phyloP scores from a whole-genome alignment of 352 stramenopile genomes.

The Globisporangium abappressorium region DNA sequence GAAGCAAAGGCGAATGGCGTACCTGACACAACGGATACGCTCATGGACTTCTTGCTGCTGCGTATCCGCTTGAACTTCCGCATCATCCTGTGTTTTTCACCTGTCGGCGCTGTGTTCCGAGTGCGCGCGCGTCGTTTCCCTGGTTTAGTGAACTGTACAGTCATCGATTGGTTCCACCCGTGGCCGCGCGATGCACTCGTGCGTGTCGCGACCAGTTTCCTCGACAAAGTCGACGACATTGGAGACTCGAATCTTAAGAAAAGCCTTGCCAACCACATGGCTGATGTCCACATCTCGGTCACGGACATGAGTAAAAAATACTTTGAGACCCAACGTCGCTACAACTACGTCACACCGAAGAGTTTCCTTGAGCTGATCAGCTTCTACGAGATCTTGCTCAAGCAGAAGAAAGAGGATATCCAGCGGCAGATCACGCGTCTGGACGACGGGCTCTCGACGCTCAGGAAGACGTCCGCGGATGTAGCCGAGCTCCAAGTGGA shows the following conservation, averaged over 20 bases:
- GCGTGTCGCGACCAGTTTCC: conserved; percentile 94
- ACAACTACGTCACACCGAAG: conserved; percentile 99
- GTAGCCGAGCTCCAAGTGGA: conserved; percentile 95
- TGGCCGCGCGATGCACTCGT: conserved; percentile 96
- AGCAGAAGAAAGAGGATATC: conserved; percentile 93
- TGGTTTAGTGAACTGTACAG: conserved; percentile 95
- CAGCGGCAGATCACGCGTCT: conserved; percentile 95
- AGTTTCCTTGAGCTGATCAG: conserved; percentile 97
- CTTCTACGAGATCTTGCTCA: conserved; percentile 97
- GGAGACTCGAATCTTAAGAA: conserved; percentile 78
- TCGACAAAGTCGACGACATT: conserved; percentile 95
- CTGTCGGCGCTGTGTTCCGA: conserved; percentile 95
- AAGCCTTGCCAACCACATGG: conserved; percentile 96
- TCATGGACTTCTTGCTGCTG: conserved; percentile 96
- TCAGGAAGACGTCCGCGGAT: conserved; percentile 95
- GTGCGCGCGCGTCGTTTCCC: conserved; percentile 95
- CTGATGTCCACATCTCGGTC: conserved; percentile 96
- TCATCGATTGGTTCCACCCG: conserved; percentile 98
- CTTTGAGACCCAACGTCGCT: conserved; percentile 93
- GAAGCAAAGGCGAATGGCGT: conserved; percentile 95
- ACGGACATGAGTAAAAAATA: conserved; percentile 95
- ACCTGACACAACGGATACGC: conserved; percentile 90
- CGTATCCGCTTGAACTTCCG: conserved; percentile 95
- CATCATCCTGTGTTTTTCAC: conserved; percentile 97
- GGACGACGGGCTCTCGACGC: conserved; percentile 94